phyloP scores from a whole-genome alignment of 768 basidiomycete genomes.

The Ephemerocybe angulata region DNA sequence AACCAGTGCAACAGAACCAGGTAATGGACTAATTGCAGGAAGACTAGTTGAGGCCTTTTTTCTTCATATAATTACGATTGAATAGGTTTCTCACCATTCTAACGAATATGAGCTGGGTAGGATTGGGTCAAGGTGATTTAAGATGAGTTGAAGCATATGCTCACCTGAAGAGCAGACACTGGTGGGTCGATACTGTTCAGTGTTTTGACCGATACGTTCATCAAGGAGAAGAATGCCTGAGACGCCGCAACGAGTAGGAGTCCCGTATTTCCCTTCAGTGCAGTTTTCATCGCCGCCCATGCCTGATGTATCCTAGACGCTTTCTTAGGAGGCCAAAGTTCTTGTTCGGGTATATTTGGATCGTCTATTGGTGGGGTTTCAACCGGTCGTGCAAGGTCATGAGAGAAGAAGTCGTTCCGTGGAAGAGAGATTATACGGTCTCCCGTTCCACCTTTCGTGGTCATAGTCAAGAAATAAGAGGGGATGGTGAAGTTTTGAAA shows the following conservation, averaged over 20 bases:
- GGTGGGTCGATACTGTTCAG: conserved; percentile 22
- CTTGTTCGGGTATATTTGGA: neutral
- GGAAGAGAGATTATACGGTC: neutral
- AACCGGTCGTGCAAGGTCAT: neutral
- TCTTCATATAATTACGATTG: neutral
- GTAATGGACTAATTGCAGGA: conserved; percentile 10
- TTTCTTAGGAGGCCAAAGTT: neutral
- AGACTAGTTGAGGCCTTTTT: neutral
- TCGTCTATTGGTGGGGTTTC: neutral
- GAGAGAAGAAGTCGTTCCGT: neutral
- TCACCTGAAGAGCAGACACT: conserved; percentile 20
- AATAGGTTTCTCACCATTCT: conserved; percentile 11
- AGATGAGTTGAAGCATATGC: neutral
- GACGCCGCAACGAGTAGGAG: conserved; percentile 18
- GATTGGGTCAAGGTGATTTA: neutral
- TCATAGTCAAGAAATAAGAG: neutral
- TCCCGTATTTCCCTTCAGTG: conserved; percentile 14
- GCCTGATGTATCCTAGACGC: neutral
- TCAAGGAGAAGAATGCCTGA: conserved; percentile 19
- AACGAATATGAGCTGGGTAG: conserved; percentile 11
- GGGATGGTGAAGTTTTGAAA: neutral
- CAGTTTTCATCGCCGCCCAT: neutral
- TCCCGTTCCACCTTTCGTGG: neutral
- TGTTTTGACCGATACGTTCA: conserved; percentile 22
- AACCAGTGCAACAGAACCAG: conserved; percentile 12